phyloP scores from a whole-genome alignment of 2,329 filamentous ascomycete genomes.

The Phialophora macrospora region DNA sequence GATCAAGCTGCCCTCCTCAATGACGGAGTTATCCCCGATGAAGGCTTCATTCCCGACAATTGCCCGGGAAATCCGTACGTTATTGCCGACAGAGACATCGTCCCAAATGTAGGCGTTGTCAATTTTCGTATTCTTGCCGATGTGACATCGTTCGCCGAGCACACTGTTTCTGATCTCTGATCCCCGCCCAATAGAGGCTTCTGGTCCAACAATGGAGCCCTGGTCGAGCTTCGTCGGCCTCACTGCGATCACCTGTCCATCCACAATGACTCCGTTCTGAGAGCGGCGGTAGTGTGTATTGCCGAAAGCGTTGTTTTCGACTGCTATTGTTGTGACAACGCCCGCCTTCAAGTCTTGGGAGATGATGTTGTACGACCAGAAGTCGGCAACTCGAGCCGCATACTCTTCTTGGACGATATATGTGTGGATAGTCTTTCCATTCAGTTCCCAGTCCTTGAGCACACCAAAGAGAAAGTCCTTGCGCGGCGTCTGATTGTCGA shows the following conservation, averaged over 20 bases:
- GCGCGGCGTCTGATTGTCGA: constrained; percentile 90
- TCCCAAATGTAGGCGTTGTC: constrained; percentile 88
- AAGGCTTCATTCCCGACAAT: constrained; percentile 75
- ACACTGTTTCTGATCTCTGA: constrained; percentile 74
- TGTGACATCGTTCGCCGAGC: constrained; percentile 81
- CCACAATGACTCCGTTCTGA: constrained; percentile 61
- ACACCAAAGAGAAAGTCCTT: constrained; percentile 90
- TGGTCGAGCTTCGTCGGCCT: constrained; percentile 72
- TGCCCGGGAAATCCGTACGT: constrained; percentile 69
- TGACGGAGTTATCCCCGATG: constrained; percentile 71
- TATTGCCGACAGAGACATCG: constrained; percentile 75
- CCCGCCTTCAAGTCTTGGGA: constrained; percentile 65
- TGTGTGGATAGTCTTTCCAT: constrained; percentile 94
- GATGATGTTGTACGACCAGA: constrained; percentile 88
- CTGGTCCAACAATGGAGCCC: constrained; percentile 74
- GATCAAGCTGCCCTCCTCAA: constrained; percentile 75
- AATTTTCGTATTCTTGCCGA: constrained; percentile 81
- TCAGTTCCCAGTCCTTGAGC: constrained; percentile 93
- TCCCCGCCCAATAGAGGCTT: constrained; percentile 74
- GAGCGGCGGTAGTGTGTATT: constrained; percentile 76
- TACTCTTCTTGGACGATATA: constrained; percentile 84
- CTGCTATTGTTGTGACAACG: constrained; percentile 33
- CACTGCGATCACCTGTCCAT: constrained; percentile 65
- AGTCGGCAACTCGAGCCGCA: constrained; percentile 80
- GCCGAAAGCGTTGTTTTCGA: constrained; percentile 71